Percentiles rank a stretch among this genome's conserved stretches.
phyloP scores from a whole-genome alignment of 495 filamentous ascomycete species.

The Beverwykella pulmonaria region DNA sequence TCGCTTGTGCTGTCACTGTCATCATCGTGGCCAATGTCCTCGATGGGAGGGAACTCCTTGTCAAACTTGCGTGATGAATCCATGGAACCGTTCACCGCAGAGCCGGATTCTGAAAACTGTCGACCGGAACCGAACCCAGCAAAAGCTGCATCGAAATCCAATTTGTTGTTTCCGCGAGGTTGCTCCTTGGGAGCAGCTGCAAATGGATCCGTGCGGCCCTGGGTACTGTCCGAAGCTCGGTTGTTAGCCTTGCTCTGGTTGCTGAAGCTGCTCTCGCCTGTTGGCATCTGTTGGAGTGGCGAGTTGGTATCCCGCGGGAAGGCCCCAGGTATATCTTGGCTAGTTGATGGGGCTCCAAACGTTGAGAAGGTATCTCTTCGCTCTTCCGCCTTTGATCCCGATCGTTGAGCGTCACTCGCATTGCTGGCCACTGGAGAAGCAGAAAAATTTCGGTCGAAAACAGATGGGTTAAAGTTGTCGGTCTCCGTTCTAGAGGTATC shows the following conservation, averaged over 20 bases:
- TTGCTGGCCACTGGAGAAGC: conserved; percentile 41
- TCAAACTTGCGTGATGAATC: conserved; percentile 50
- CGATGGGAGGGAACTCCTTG: conserved; percentile 92
- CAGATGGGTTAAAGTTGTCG: conserved; percentile 21
- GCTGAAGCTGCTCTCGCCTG: conserved; percentile 53
- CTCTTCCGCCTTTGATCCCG: conserved; percentile 38
- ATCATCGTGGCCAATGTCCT: conserved; percentile 74
- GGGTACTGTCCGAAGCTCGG: conserved; percentile 27
- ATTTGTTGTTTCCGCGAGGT: conserved; percentile 62
- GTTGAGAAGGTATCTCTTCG: conserved; percentile 40
- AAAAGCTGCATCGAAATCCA: conserved; percentile 78
- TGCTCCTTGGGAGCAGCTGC: conserved; percentile 51
- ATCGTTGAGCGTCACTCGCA: conserved; percentile 38
- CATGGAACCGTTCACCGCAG: conserved; percentile 22
- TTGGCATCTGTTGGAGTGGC: conserved; percentile 53
- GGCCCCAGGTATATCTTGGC: conserved; percentile 56
- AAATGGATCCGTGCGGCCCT: conserved; percentile 55
- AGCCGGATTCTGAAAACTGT: conserved; percentile 38
- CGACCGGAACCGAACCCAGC: conserved; percentile 58
- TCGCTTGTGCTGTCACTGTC: conserved; percentile 79
- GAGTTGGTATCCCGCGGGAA: conserved; percentile 58
- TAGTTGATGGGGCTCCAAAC: conserved; percentile 38
- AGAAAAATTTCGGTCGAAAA: conserved; percentile 35
- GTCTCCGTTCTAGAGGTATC: conserved; percentile 41
- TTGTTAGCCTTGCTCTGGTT: conserved; percentile 44